A percentile compares a stretch with the other conserved stretches of the same genome.
Conservation (phyloP, 192 early-diverging fungal genomes). For the Backusella tarrabulga region DNA sequence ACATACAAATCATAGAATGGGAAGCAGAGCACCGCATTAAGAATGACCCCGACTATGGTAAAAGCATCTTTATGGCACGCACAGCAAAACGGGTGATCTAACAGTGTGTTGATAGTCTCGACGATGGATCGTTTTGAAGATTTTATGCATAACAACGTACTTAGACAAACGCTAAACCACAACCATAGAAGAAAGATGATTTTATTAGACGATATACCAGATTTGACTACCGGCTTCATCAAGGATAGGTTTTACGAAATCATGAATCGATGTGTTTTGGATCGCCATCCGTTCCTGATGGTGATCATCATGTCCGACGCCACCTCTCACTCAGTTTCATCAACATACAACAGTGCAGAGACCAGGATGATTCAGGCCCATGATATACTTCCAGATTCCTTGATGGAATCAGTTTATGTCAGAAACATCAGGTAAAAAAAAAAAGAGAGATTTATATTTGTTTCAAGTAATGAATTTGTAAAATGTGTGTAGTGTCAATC, state of each 20-base stretch:
- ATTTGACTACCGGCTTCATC: not conserved
- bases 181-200: not conserved
- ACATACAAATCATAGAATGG: not conserved
- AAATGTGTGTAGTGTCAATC: not conserved
- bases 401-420: not conserved
- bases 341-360: not conserved
- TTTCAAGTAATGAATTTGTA: not conserved
- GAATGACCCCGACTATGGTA: not conserved
- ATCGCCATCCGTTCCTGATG: not conserved
- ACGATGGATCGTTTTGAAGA: not conserved
- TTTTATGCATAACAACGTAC: not conserved
- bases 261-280: not conserved
- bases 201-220: constrained; percentile 13
- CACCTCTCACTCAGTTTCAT: not conserved
- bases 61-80: too few species aligned
- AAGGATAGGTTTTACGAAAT: not conserved
- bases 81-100: not conserved
- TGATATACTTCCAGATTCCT: not conserved
- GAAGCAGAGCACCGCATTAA: not conserved
- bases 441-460: not conserved
- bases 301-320: not conserved
- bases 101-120: not conserved
- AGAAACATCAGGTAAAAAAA: not conserved
- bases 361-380: not conserved
- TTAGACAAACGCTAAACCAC: not conserved